Percentiles rank a stretch among this genome's conserved stretches.
Conservation (phyloP, 768 basidiomycete species). For the Phylloporus scabripes region DNA sequence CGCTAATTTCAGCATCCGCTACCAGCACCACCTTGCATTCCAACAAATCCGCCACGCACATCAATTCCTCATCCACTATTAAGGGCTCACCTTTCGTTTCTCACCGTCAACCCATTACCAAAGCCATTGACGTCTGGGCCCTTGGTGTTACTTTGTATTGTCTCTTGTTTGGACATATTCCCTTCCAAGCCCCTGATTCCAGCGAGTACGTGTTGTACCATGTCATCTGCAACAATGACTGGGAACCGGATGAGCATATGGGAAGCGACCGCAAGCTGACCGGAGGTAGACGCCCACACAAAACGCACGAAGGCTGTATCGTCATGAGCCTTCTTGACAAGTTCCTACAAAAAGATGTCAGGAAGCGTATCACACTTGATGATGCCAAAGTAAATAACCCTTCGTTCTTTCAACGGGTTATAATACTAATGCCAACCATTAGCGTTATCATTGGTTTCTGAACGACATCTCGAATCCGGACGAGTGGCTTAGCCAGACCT, state of each 20-base stretch:
- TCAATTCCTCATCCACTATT: slow-evolving; percentile 28
- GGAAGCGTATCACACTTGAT: slow-evolving; percentile 67
- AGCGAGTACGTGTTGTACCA: slow-evolving; percentile 76
- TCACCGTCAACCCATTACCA: slow-evolving; percentile 61
- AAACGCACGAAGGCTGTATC: slow-evolving; percentile 48
- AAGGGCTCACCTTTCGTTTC: slow-evolving; percentile 21
- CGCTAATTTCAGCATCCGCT: slow-evolving; percentile 29
- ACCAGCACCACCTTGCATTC: slow-evolving; percentile 29
- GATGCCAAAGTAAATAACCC: slow-evolving; percentile 66
- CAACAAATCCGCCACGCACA: slow-evolving; percentile 25
- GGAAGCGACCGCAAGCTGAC: slow-evolving; percentile 63
- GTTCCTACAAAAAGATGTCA: slow-evolving; percentile 77
- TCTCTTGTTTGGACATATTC: slow-evolving; percentile 81
- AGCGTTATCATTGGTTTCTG: slow-evolving; percentile 64
- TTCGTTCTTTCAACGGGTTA: background rate
- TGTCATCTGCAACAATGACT: slow-evolving; percentile 73
- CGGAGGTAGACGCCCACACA: slow-evolving; percentile 50
- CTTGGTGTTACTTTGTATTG: slow-evolving; percentile 95
- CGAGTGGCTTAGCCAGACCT: slow-evolving; percentile 65
- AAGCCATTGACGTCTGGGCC: slow-evolving; percentile 97
- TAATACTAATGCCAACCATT: background rate
- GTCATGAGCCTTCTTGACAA: slow-evolving; percentile 69
- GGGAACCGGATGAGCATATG: slow-evolving; percentile 62
- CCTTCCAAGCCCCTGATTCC: slow-evolving; percentile 56
- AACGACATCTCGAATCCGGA: slow-evolving; percentile 60